A percentile compares a stretch with the other conserved stretches of the same genome.
These are phyloP conservation scores for Zelonia costaricensis DNA, from an alignment of 208 protist species.

Conservation along the genomic window DNA sequence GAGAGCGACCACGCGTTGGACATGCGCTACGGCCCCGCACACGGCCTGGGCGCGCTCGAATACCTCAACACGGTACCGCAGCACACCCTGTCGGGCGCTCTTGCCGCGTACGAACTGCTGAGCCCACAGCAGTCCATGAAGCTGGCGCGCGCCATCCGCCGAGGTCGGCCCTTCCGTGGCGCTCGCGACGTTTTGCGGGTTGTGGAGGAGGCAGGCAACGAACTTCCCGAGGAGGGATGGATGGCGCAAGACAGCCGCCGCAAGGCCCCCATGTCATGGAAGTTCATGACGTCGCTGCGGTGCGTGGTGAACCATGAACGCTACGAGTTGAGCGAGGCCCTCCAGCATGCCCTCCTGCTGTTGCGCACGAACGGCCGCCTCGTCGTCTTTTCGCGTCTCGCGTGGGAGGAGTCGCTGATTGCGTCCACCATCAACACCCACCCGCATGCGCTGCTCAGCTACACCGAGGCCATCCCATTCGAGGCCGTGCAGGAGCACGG, in stretches of 20 bases:
- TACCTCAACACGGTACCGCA: conserved; percentile 87
- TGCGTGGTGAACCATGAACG: conserved; percentile 85
- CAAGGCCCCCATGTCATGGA: conserved; percentile 85
- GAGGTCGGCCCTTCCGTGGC: conserved; percentile 50
- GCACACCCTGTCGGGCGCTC: conserved; percentile 45
- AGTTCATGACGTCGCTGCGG: conserved; percentile 77
- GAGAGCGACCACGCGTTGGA: conserved; percentile 72
- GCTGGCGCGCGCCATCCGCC: conserved; percentile 70
- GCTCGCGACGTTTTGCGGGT: conserved; percentile 51
- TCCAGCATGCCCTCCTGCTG: conserved; percentile 72
- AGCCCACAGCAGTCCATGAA: conserved; percentile 82
- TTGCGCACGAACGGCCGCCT: conserved; percentile 73
- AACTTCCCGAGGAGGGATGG: conserved; percentile 79
- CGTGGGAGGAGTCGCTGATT: conserved; percentile 85
- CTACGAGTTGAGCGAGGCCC: conserved; percentile 62
- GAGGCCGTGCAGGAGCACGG: conserved; percentile 66
- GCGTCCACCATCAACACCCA: conserved; percentile 52
- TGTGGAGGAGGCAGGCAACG: conserved; percentile 61
- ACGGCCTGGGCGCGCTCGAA: conserved; percentile 53
- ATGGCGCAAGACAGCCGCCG: conserved; percentile 50
- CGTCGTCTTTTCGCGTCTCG: conserved; percentile 68
- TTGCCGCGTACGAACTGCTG: conserved; percentile 65
- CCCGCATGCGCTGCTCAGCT: conserved; percentile 80
- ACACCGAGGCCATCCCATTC: conserved; percentile 58
- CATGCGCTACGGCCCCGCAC: conserved; percentile 75